Evolutionary conservation across 2,329 filamentous ascomycete genomes (phyloP).

Genomic region (Colletotrichum australisinense): DNA sequence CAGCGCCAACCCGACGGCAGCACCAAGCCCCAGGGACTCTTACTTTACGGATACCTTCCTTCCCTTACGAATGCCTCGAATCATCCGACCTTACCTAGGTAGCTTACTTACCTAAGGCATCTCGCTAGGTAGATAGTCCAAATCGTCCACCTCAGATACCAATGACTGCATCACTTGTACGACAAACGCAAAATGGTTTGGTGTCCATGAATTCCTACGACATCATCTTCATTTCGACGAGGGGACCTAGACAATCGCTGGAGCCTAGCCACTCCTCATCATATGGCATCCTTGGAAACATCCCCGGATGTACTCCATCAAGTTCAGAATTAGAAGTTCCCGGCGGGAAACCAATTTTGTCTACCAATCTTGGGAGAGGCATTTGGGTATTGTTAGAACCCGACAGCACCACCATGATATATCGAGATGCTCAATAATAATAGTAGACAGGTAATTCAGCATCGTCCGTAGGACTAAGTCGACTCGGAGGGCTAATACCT

Average conservation of each 20-base stretch:
- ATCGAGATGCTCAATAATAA: not conserved
- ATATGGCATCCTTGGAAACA: not conserved
- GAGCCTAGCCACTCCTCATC: not conserved
- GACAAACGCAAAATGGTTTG: slow-evolving; percentile 25
- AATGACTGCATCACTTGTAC: slow-evolving; percentile 28
- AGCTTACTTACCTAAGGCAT: too few relatives aligned
- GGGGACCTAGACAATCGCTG: not conserved
- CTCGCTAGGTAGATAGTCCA: too few relatives aligned
- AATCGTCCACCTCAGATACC: not conserved
- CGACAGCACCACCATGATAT: not conserved
- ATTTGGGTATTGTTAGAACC: not conserved
- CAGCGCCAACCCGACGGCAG: not conserved
- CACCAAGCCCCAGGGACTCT: not conserved
- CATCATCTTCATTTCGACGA: not conserved
- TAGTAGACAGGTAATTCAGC: not conserved
- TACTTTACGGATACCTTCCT: not conserved
- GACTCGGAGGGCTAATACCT: not conserved
- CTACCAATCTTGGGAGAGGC: not conserved
- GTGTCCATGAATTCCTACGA: not conserved
- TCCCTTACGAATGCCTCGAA: too few relatives aligned
- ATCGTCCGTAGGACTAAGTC: not conserved
- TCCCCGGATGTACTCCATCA: not conserved
- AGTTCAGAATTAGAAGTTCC: not conserved
- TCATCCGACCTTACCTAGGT: too few relatives aligned
- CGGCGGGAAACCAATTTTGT: not conserved